phyloP scores from a whole-genome alignment of 1,284 basidiomycete species.

The Fomitopsis betulina region DNA sequence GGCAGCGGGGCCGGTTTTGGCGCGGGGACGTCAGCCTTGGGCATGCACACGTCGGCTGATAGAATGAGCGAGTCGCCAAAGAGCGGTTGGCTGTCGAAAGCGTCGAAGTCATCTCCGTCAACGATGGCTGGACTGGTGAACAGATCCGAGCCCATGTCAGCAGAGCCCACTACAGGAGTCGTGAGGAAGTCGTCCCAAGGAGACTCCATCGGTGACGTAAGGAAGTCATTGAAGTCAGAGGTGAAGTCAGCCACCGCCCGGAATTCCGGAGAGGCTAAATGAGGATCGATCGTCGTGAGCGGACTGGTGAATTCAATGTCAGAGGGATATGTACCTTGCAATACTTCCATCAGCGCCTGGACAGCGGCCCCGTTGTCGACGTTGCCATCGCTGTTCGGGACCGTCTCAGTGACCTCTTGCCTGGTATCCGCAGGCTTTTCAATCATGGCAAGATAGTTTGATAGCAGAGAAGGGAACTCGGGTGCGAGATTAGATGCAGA shows the following conservation, averaged over 20 bases:
- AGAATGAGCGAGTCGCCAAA: constrained; percentile 19
- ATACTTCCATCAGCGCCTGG: constrained; percentile 37
- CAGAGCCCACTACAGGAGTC: constrained; percentile 42
- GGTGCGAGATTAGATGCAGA: constrained; percentile 20
- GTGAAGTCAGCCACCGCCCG: constrained; percentile 24
- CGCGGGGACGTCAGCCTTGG: constrained; percentile 14
- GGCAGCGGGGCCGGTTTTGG: constrained; percentile 9
- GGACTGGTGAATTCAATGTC: background rate
- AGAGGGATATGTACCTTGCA: constrained; percentile 31
- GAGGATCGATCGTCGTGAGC: background rate
- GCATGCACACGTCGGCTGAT: constrained; percentile 11
- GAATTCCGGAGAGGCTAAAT: constrained; percentile 35
- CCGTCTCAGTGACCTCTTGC: constrained; percentile 11
- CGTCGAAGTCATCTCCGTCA: constrained; percentile 29
- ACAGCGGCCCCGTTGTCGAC: constrained; percentile 2
- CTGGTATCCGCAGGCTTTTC: constrained; percentile 29
- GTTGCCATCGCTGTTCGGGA: constrained; percentile 13
- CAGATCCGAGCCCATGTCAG: constrained; percentile 28
- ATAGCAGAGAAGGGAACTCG: constrained; percentile 35
- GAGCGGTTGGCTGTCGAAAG: constrained; percentile 29
- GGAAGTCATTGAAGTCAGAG: constrained; percentile 30
- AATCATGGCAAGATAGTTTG: constrained; percentile 44
- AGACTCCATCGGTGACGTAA: constrained; percentile 47
- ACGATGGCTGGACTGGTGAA: constrained; percentile 38
- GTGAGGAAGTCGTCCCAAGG: constrained; percentile 54